Base-by-base conservation (phyloP, 2,329 filamentous ascomycete species). In the Falciphora oryzae region DNA sequence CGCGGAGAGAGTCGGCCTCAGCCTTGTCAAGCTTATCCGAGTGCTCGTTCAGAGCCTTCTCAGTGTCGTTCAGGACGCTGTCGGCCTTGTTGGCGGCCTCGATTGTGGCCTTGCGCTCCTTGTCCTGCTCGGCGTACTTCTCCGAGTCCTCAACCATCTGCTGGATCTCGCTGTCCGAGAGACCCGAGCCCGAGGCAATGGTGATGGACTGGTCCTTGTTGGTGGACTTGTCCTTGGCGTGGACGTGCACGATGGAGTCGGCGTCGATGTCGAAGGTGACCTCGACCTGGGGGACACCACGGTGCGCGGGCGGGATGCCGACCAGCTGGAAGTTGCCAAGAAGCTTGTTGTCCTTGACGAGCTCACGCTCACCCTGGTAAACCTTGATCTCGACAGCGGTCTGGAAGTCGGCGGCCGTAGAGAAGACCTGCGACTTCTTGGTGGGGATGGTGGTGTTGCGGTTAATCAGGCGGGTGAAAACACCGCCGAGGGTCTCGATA, bases 161-260 rank as follows among this genome's bases (percentile, higher is more conserved):
- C 83, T 97, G 87, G 70, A 99, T 99, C 85, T 99, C 94, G 65
- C 85, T 79, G 68, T 99, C 93, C 61, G 92, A 97, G 65, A 98
- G 90, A 87, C 95, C 94, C 69, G 94, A 98, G 78, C 94, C 95
- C 66, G 93, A 97, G 65, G 94, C 93, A 78, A 99, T 97, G 77
- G 94, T 98, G 82, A 99, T 98, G 68, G 93, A 97, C 85, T 99
- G 94, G 77, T 98, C 94, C 89, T 97, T 98, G 89, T 92, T 92
- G 81, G 93, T 98, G 72, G 93, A 94, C 90, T 98, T 97, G 83
- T 98, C 94, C 86, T 96, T 97, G 79, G 94, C 94, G 79, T 95
- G 91, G 69, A 98, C 94, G 84, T 97, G 93, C 73, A 98, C 93
- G 73, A 98, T 97, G 25, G 93, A 96, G 80, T 98, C 93, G 74